Evolutionary conservation across 2,329 filamentous ascomycete genomes (phyloP), one percentile per base, ranked within the genome.

Genomic region (Dactylellina leptospora): DNA sequence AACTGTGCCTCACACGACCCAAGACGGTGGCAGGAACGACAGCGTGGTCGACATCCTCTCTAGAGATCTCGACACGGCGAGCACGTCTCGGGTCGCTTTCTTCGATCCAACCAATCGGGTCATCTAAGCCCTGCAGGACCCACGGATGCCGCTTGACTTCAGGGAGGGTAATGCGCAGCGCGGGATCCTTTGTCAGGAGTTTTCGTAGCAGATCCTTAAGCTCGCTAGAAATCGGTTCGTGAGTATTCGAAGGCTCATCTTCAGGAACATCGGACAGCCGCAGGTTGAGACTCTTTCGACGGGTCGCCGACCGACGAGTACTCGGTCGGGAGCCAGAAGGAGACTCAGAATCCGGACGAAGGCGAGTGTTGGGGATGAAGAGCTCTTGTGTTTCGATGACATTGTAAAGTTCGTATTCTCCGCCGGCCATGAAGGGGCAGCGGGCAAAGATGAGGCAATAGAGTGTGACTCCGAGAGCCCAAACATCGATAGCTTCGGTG

Each of bases 131-230:
- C 66, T 88, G 84, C 0, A 93, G 84, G 13, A 97, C 89, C 95
- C 95, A 99, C 3, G 89, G 88, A 78, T 99, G 95, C 71, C 90
- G 89, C 80, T 97, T 97, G 77, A 97, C 93, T 76, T 97, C 93
- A 71, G 89, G 88, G 55, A 99, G 83, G 5, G 91, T 90, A 77
- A 99, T 97, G 38, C 95, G 88, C 80, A 93, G 88, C 27, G 90
- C 85, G 0, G 93, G 93, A 77, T 97, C 92, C 81, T 97, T 99
- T 75, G 86, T 88, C 66, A 99, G 84, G 81, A 99, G 88, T 75
- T 88, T 87, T 51, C 83, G 84, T 25, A 99, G 81, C 10, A 99
- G 83, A 78, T 99, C 91, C 58, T 88, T 85, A 6, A 99, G 82
- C 9, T 90, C 84, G 48, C 92, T 88, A 74, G 93, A 90, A 27